These are phyloP conservation scores for Aspergillus novofumigatus DNA, from an alignment of 2,329 filamentous ascomycete genomes.

Conservation along the genomic window DNA sequence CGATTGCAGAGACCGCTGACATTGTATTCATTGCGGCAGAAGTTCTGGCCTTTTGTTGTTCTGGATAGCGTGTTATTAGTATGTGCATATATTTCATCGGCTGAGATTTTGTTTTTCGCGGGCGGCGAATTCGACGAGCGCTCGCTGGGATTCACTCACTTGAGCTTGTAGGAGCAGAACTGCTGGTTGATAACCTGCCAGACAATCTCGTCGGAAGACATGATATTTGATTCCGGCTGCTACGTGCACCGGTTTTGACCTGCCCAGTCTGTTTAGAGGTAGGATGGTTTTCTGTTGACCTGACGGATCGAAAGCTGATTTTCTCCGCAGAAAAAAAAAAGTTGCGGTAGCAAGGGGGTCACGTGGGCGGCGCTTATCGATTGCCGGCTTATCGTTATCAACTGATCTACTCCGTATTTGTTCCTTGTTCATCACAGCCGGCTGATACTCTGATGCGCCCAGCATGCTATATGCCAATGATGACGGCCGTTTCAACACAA, in stretches of 20 bases:
- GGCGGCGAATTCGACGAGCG: conserved; percentile 6
- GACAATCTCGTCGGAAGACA: conserved; percentile 93
- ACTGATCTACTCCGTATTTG: too few species aligned
- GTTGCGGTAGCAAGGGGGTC: conserved; percentile 19
- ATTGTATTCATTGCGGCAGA: conserved; percentile 94
- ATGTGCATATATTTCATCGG: conserved; percentile 1
- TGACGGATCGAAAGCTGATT: conserved; percentile 9
- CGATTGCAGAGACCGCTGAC: conserved; percentile 78
- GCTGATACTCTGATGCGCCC: too few species aligned
- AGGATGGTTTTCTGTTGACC: conserved; percentile 16
- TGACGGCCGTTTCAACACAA: neutral
- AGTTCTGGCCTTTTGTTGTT: conserved; percentile 81
- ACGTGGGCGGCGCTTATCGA: conserved; percentile 31
- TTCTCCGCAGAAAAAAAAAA: conserved; percentile 30
- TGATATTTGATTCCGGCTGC: conserved; percentile 33
- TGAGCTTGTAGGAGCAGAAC: conserved; percentile 92
- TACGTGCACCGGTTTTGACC: conserved; percentile 11
- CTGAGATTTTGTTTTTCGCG: neutral
- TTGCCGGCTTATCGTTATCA: conserved; percentile 9
- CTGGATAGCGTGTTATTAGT: conserved; percentile 37
- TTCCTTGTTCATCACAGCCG: too few species aligned
- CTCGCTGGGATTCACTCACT: conserved; percentile 51
- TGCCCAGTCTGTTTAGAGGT: conserved; percentile 15
- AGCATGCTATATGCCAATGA: too few species aligned
- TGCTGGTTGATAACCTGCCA: conserved; percentile 97